Conservation (phyloP, 805 yeast genomes). For the Scheffersomyces spartinae region DNA sequence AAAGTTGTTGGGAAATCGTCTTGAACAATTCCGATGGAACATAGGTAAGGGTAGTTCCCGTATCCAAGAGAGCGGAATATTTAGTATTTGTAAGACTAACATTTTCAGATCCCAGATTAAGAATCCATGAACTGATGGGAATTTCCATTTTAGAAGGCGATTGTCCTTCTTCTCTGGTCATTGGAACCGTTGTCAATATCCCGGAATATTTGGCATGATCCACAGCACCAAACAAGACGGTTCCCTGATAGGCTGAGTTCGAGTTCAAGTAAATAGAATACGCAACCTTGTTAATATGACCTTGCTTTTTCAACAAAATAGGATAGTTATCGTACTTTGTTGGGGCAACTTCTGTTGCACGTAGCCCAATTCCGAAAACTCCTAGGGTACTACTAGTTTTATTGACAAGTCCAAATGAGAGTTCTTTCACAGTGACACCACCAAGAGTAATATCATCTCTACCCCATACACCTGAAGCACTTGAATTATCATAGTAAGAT, state of each 20-base stretch:
- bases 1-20: constrained; percentile 8
- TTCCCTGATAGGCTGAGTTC: constrained; percentile 30
- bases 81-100: too few relatives aligned
- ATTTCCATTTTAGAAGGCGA: too few relatives aligned
- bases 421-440: constrained; percentile 31
- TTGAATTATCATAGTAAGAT: constrained; percentile 36
- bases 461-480: constrained; percentile 47
- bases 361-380: constrained; percentile 64
- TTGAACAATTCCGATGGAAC: constrained; percentile 8
- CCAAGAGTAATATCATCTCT: constrained; percentile 47
- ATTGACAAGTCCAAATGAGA: constrained; percentile 69
- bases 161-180: too few relatives aligned
- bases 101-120: too few relatives aligned
- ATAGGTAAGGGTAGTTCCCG: constrained; percentile 19
- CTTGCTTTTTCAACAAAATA: constrained; percentile 41
- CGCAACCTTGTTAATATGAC: constrained; percentile 40
- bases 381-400: constrained; percentile 53
- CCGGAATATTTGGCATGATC: constrained; percentile 56
- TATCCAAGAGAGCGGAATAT: constrained; percentile 13
- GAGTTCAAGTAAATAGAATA: constrained; percentile 55
- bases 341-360: constrained; percentile 54
- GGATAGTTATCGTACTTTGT: constrained; percentile 61
- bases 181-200: constrained; percentile 34
- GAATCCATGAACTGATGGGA: too few relatives aligned
- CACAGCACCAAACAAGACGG: constrained; percentile 62